Evolutionary conservation across 139 green algal genomes (phyloP).

Genomic region (Chlamydomonas sp.): DNA sequence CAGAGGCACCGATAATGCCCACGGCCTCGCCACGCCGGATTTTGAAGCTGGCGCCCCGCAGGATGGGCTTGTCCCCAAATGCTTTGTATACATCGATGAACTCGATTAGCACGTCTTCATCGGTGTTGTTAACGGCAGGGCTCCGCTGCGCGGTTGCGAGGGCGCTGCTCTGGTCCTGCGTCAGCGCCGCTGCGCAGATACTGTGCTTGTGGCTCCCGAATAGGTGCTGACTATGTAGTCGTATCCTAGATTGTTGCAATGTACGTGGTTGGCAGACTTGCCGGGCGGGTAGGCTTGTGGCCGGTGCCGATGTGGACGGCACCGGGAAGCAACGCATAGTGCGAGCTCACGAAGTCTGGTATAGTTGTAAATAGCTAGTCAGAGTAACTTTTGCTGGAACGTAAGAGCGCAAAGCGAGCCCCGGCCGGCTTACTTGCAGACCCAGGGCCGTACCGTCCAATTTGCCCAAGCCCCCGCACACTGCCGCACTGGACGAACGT

Average conservation of each 20-base stretch:
- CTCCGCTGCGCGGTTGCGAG: background rate
- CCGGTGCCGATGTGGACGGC: slow-evolving; percentile 18
- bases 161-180: background rate
- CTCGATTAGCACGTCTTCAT: slow-evolving; percentile 93
- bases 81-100: slow-evolving; percentile 94
- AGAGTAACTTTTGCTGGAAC: background rate
- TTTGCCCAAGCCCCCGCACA: no score
- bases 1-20: slow-evolving; percentile 97
- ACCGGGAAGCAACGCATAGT: slow-evolving; percentile 41
- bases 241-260: no score
- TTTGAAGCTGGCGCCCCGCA: slow-evolving; percentile 92
- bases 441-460: no score
- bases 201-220: no score
- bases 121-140: background rate
- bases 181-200: background rate
- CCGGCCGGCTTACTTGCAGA: no score
- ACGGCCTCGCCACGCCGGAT: slow-evolving; percentile 96
- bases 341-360: no score
- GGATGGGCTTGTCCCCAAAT: slow-evolving; percentile 94
- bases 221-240: no score
- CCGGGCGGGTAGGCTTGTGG: background rate
- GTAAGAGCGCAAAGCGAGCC: no score
- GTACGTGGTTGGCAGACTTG: no score
- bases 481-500: no score
- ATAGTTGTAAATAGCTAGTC: no score